Evolutionary conservation across 129 eudicot species (phyloP), one percentile per base, ranked within the genome.

Genomic region (Tanacetum coccineum): DNA sequence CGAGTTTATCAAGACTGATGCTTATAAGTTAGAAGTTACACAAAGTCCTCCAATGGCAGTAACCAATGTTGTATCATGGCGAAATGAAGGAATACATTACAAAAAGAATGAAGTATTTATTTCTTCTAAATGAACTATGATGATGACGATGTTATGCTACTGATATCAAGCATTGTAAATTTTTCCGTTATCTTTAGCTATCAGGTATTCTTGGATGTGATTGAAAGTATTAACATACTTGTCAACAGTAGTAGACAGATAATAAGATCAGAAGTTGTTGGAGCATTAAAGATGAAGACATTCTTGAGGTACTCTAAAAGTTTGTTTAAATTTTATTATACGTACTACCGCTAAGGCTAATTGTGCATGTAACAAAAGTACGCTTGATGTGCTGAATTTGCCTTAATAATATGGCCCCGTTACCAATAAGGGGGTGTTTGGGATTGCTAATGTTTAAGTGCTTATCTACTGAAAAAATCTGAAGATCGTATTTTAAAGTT

Each of bases 11-110:
- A 86, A 89, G 83, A 86, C 90, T 46, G 90, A 81, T 79, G 90
- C 95, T 56, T 83, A 86, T 48, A 86, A 78, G 73, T 69, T 89
- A 86, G 95, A 89, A 79, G 86, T 79, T 58, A 49, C 83, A 51
- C 95, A 89, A 71, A 69, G 95, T 49, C 96, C 96, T 55, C 96
- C 96, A 25, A 86, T 86, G 96, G 95, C 95, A 67, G 88, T 89
- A 8, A 89, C 95, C 55, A 89, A 89, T 86, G 95, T 91, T 52
- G 88, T 89, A 58, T 86, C 96, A 2, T 86, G 96, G 96, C 87
- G 95, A 20, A 89, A 83, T 63, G 95, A 89, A 76, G 96, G 95
- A 68, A 73, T 86, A 45, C 47, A 19, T 20, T 84, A 89, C 78
- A 89, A 84, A 67, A 89, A 82, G 44, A 89, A 86, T 78, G 96